Conservation (phyloP, 2,329 filamentous ascomycete species). For the Hypoxylon sp. region DNA sequence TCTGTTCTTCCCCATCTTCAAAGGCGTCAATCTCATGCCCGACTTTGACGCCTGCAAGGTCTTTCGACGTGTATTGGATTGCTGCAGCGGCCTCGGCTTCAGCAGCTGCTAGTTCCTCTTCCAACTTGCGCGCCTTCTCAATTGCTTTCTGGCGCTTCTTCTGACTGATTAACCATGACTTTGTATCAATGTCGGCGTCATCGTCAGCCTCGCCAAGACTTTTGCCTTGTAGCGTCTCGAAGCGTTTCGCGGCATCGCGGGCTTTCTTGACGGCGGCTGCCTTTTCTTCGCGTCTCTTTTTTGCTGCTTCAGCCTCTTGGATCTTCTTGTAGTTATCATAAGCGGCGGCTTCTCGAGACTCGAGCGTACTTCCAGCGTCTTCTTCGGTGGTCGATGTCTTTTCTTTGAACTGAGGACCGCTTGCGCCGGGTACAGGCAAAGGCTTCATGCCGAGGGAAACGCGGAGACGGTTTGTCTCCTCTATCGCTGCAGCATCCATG, state of each 20-base stretch:
- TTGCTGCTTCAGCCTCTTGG: constrained; percentile 80
- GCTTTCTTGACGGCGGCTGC: constrained; percentile 89
- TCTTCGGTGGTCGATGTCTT: constrained; percentile 60
- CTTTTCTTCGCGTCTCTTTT: constrained; percentile 83
- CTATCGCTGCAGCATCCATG: constrained; percentile 82
- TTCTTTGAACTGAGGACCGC: constrained; percentile 58
- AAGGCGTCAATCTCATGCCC: constrained; percentile 88
- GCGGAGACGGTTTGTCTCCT: constrained; percentile 94
- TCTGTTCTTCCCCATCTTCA: constrained; percentile 85
- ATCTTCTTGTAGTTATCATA: constrained; percentile 79
- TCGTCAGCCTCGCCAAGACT: constrained; percentile 84
- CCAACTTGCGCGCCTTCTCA: constrained; percentile 77
- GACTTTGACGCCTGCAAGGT: constrained; percentile 91
- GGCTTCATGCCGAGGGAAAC: constrained; percentile 91
- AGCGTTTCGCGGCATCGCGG: constrained; percentile 84
- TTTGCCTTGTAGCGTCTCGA: constrained; percentile 82
- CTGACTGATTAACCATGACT: constrained; percentile 87
- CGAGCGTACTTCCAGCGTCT: constrained; percentile 83
- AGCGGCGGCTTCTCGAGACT: constrained; percentile 80
- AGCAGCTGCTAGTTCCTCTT: constrained; percentile 83
- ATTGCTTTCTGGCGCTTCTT: constrained; percentile 97
- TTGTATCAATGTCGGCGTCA: constrained; percentile 78
- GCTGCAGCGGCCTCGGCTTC: constrained; percentile 76
- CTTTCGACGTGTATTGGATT: constrained; percentile 82
- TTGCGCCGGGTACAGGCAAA: constrained; percentile 82